Evolutionary conservation across 768 basidiomycete genomes (phyloP).

Genomic region (Pleurotus salmoneostramineus): DNA sequence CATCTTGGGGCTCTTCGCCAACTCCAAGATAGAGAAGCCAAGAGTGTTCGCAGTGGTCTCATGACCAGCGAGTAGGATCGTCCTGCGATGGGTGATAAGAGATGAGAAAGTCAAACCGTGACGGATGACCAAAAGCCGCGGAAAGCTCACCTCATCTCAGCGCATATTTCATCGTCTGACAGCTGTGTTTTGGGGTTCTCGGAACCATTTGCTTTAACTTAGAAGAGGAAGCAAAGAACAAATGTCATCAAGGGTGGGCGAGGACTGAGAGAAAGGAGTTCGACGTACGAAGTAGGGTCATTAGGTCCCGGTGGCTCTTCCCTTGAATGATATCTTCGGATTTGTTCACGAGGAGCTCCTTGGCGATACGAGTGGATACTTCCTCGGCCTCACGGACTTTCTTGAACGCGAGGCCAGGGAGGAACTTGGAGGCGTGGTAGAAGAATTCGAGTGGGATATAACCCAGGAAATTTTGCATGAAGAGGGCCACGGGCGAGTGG

Average conservation of each 20-base stretch:
- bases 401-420: constrained; percentile 21
- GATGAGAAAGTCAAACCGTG: too few species aligned
- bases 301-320: constrained; percentile 40
- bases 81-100: constrained; percentile 17
- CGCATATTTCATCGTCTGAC: constrained; percentile 13
- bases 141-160: constrained; percentile 11
- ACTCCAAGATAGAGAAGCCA: constrained; percentile 25
- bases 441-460: not conserved
- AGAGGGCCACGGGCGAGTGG: not conserved
- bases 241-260: not conserved
- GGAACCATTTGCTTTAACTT: constrained; percentile 19
- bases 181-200: constrained; percentile 13
- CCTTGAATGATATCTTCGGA: constrained; percentile 42
- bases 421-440: not conserved
- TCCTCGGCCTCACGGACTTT: constrained; percentile 42
- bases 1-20: constrained; percentile 22
- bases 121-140: not conserved
- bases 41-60: constrained; percentile 17
- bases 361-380: constrained; percentile 41
- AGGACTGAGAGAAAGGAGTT: not conserved
- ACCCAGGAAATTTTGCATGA: not conserved
- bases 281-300: constrained; percentile 1
- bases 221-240: not conserved
- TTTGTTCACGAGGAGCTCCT: constrained; percentile 43
- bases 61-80: constrained; percentile 12